Evolutionary conservation across 2,329 filamentous ascomycete genomes (phyloP).

Genomic region (Corynespora cassiicola): DNA sequence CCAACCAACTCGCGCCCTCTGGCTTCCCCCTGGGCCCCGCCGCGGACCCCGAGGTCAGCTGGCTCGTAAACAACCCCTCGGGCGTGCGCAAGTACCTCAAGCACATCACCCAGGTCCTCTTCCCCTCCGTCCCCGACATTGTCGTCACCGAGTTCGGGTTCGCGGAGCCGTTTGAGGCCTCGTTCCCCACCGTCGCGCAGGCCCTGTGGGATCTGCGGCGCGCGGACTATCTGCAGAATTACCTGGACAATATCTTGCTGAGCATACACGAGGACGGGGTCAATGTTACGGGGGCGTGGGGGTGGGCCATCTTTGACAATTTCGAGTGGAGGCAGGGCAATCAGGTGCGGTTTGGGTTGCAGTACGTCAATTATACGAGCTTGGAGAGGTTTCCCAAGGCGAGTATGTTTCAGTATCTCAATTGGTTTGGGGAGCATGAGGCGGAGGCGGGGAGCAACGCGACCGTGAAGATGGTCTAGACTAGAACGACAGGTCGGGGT

Average conservation of each 20-base stretch:
- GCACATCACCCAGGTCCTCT: constrained; percentile 51
- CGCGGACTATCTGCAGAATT: constrained; percentile 51
- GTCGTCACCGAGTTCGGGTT: constrained; percentile 52
- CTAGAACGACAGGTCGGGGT: too few relatives aligned
- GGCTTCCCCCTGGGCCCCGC: constrained; percentile 55
- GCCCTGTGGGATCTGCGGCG: constrained; percentile 49
- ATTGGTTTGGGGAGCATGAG: too few relatives aligned
- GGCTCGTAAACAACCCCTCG: constrained; percentile 50
- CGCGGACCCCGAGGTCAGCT: constrained; percentile 48
- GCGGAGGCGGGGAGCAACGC: too few relatives aligned
- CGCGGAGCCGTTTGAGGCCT: constrained; percentile 49
- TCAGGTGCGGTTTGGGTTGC: constrained; percentile 48
- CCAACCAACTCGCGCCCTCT: constrained; percentile 38
- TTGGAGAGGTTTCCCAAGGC: constrained; percentile 51
- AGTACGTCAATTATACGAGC: constrained; percentile 51
- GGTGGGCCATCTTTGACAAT: constrained; percentile 51
- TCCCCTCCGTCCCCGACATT: constrained; percentile 50
- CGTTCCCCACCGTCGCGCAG: constrained; percentile 34
- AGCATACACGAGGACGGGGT: constrained; percentile 46
- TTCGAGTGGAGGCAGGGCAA: constrained; percentile 50
- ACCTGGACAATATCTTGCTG: constrained; percentile 50
- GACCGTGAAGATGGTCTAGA: too few relatives aligned
- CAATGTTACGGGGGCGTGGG: constrained; percentile 51
- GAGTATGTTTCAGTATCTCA: constrained; percentile 50
- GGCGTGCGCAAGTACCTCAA: constrained; percentile 51